Evolutionary conservation across 164 flowering plant species (phyloP), one percentile per base, ranked within the genome.

Genomic region (Tetracentron sinense): DNA sequence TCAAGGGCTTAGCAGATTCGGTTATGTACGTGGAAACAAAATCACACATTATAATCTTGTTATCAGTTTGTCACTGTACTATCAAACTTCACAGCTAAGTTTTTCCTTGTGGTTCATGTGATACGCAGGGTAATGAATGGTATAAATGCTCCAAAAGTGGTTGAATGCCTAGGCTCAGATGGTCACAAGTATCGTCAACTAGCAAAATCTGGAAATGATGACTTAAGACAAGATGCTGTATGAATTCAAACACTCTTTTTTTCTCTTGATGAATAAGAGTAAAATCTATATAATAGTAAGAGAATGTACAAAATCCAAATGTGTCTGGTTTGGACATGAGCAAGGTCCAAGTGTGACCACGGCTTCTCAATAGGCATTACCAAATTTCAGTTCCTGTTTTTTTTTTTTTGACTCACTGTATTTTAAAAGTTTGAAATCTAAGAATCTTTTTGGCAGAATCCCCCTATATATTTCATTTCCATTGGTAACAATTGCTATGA

Each of bases 171-270:
- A 17, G 99, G 96, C 59, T 94, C 99, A 58, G 96, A 94, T 80
- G 99, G 99, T 65, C 76, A 54, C 35, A 84, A 60, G 69, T 94
- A 91, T 72, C 88, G 89, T 25, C 99, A 94, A 72, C 90, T 94
- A n/a, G 99, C 97, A 55, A 94, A 94, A 81, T 94, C 99, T 69
- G 99, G 99, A 74, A 94, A 94, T 73, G 99, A 91, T 78, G 99
- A 94, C 72, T 79, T 91, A n/a, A 77, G 99, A 83, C 99, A 94
- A 73, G 99, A 94, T 85, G 99, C 99, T 75, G 97, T 94, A 86
- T 71, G 87, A 58, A 3, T 62, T 17, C 35, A 26, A 23, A 42
- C 46, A 51, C 17, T 28, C 6, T 54, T 3, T 44, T 20, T 61
- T 7, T 1, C 56, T 19, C 38, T 53, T 49, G 38, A 33, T 33